Percentiles rank a stretch among this genome's conserved stretches.
These are phyloP conservation scores for Xylaria flabelliformis DNA, from an alignment of 495 filamentous ascomycete genomes.

Conservation along the genomic window DNA sequence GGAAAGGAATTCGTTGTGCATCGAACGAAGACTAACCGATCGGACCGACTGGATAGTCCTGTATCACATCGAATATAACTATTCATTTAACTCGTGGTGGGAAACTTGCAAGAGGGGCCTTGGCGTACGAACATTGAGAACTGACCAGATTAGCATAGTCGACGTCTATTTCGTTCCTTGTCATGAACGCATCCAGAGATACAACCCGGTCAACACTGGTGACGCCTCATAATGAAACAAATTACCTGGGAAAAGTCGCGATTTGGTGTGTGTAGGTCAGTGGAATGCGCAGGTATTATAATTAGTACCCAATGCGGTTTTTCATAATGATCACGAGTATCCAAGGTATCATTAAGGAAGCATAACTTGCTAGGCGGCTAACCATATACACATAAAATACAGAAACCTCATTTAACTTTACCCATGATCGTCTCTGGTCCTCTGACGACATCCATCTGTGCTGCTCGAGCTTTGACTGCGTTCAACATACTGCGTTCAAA, in stretches of 20 bases:
- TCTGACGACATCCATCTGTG: conserved; percentile 78
- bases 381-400: conserved; percentile 21
- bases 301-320: background rate
- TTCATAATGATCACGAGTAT: conserved; percentile 1
- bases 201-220: background rate
- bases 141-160: background rate
- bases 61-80: conserved; percentile 3
- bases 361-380: conserved; percentile 9
- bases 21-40: conserved; percentile 6
- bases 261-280: background rate
- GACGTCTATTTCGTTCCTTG: too few species aligned
- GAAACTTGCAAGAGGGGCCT: background rate
- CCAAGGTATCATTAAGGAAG: conserved; percentile 27
- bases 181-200: background rate
- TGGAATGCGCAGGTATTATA: background rate
- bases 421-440: conserved; percentile 90
- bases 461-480: conserved; percentile 82
- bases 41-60: conserved; percentile 17
- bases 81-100: background rate
- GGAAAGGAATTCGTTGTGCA: background rate
- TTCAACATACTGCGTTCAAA: conserved; percentile 91
- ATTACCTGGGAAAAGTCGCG: background rate
- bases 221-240: background rate
- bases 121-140: background rate
- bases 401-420: conserved; percentile 71